These are phyloP conservation scores for Russula earlei DNA, from an alignment of 768 basidiomycete genomes.

Conservation along the genomic window DNA sequence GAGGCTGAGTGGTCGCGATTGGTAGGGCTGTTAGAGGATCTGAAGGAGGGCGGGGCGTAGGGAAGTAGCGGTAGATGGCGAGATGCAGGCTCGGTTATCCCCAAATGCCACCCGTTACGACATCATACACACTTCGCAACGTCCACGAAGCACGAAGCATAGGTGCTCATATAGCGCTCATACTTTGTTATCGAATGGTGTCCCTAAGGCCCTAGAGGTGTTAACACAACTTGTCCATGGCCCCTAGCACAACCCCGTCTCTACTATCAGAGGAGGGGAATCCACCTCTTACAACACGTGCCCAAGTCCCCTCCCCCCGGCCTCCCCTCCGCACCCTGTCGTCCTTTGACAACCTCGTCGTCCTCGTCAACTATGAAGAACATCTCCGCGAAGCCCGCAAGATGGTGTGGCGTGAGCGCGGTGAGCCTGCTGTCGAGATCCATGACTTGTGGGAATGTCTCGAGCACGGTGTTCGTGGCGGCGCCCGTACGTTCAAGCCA, in stretches of 20 bases:
- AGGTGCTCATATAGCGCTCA: too few species aligned
- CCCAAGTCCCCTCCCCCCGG: slow-evolving; percentile 29
- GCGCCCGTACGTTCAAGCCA: slow-evolving; percentile 46
- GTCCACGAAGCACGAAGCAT: too few species aligned
- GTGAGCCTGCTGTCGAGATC: slow-evolving; percentile 65
- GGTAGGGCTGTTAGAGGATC: slow-evolving; percentile 54
- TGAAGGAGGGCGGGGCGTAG: slow-evolving; percentile 38
- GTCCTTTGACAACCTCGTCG: slow-evolving; percentile 78
- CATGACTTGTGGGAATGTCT: slow-evolving; percentile 54
- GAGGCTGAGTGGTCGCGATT: slow-evolving; percentile 77
- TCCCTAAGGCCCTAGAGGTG: too few species aligned
- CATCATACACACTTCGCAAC: too few species aligned
- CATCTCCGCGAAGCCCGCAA: slow-evolving; percentile 60
- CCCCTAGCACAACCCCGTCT: too few species aligned
- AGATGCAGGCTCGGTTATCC: too few species aligned
- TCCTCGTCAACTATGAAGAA: slow-evolving; percentile 78
- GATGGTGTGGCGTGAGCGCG: slow-evolving; percentile 74
- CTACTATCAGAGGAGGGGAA: background rate
- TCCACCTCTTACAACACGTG: background rate
- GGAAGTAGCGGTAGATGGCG: background rate
- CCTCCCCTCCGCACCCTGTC: slow-evolving; percentile 54
- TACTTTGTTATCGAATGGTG: too few species aligned
- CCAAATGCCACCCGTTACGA: too few species aligned
- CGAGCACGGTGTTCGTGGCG: slow-evolving; percentile 62
- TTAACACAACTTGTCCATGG: slow-evolving; percentile 4